These are phyloP conservation scores for Aspergillus quadricinctus DNA, from an alignment of 2,329 filamentous ascomycete genomes.

Conservation along the genomic window DNA sequence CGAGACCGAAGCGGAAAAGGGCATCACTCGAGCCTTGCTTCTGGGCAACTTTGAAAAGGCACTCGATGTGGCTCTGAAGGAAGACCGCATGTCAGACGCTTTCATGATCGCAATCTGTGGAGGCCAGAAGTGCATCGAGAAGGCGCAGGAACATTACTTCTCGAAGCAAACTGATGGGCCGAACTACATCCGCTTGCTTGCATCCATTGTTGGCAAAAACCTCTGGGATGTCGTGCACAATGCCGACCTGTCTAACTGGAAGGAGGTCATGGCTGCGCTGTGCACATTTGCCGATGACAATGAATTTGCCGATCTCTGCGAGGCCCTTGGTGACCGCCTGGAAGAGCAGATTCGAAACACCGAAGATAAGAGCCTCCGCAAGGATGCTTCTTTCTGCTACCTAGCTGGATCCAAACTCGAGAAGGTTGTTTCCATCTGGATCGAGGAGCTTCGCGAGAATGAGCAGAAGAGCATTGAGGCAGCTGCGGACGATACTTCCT, in stretches of 20 bases:
- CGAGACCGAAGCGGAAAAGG: constrained; percentile 79
- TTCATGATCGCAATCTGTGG: constrained; percentile 98
- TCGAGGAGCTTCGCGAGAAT: constrained; percentile 78
- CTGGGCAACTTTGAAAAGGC: constrained; percentile 88
- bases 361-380: constrained; percentile 58
- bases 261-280: constrained; percentile 90
- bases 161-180: constrained; percentile 76
- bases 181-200: constrained; percentile 85
- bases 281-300: constrained; percentile 91
- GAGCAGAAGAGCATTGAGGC: constrained; percentile 71
- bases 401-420: constrained; percentile 93
- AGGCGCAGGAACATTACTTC: constrained; percentile 87
- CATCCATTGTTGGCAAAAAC: constrained; percentile 92
- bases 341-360: constrained; percentile 59
- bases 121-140: constrained; percentile 87
- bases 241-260: constrained; percentile 88
- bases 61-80: constrained; percentile 79
- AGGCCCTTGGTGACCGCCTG: constrained; percentile 87
- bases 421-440: constrained; percentile 95
- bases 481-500: constrained; percentile 69
- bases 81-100: constrained; percentile 88
- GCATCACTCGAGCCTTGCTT: constrained; percentile 82
- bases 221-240: constrained; percentile 98
- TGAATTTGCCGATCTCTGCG: constrained; percentile 92
- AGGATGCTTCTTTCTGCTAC: constrained; percentile 96